phyloP scores from a whole-genome alignment of 2,329 filamentous ascomycete species.

The Sclerotinia trifoliorum region DNA sequence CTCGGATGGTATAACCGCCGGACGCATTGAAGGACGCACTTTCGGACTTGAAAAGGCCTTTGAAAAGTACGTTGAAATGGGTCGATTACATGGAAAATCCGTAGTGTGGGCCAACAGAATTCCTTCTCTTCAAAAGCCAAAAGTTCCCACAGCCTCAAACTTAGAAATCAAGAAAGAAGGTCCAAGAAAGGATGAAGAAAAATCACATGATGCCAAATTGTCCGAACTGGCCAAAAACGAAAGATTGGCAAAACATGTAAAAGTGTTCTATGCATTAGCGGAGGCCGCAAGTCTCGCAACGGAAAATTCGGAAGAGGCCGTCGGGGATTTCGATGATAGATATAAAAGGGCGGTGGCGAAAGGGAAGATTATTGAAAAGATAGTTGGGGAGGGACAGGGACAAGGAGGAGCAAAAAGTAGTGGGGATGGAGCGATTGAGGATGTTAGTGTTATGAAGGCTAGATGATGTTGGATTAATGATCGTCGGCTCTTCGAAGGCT shows the following conservation, averaged over 20 bases:
- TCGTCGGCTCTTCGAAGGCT: background rate
- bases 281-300: slow-evolving; percentile 76
- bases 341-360: slow-evolving; percentile 81
- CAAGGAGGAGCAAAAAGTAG: slow-evolving; percentile 23
- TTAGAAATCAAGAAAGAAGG: background rate
- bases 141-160: too few species aligned
- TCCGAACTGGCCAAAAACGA: slow-evolving; percentile 53
- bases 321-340: slow-evolving; percentile 88
- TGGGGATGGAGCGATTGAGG: slow-evolving; percentile 48
- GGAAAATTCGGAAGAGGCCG: slow-evolving; percentile 81
- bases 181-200: background rate
- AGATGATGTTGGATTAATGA: slow-evolving; percentile 2
- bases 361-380: slow-evolving; percentile 78
- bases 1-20: slow-evolving; percentile 72
- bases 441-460: slow-evolving; percentile 42
- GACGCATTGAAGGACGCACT: slow-evolving; percentile 81
- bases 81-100: slow-evolving; percentile 73
- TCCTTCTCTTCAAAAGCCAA: slow-evolving; percentile 34
- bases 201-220: slow-evolving; percentile 11
- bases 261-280: slow-evolving; percentile 71
- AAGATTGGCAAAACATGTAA: slow-evolving; percentile 74
- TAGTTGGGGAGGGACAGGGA: slow-evolving; percentile 49
- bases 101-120: slow-evolving; percentile 81
- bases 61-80: slow-evolving; percentile 84
- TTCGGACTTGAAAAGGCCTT: slow-evolving; percentile 92